Percentiles rank a stretch among this genome's conserved stretches.
These are phyloP conservation scores for Hypoxylon sp. DNA, from an alignment of 2,329 filamentous ascomycete genomes.

Conservation along the genomic window DNA sequence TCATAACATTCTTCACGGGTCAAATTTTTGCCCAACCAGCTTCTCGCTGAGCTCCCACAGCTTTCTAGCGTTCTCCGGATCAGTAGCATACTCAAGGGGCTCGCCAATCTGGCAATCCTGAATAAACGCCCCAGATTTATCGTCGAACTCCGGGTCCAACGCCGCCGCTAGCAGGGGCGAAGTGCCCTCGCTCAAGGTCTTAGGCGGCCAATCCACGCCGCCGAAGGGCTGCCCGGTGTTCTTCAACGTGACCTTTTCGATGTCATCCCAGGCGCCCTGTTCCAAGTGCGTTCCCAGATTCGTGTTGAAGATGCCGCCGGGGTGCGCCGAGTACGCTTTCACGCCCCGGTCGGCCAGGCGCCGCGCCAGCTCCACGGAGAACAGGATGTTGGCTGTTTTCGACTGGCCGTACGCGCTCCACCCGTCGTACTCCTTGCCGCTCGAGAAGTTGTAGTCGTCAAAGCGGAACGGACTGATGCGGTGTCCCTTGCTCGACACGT, in stretches of 20 bases:
- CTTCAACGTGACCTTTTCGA: conserved; percentile 3
- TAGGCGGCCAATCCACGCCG: background rate
- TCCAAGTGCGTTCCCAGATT: conserved; percentile 11
- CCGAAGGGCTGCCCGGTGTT: conserved; percentile 25
- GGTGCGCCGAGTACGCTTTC: conserved; percentile 18
- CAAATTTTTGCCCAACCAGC: conserved; percentile 55
- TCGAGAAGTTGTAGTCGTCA: conserved; percentile 62
- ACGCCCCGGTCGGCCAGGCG: conserved; percentile 21
- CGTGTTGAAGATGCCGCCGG: conserved; percentile 19
- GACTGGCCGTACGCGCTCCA: conserved; percentile 58
- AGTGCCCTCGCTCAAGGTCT: conserved; percentile 24
- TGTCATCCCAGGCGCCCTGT: background rate
- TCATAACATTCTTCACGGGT: conserved; percentile 10
- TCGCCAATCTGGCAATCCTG: conserved; percentile 51
- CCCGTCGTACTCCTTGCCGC: conserved; percentile 51
- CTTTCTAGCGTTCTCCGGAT: conserved; percentile 52
- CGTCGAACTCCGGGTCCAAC: conserved; percentile 40
- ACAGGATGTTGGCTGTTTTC: conserved; percentile 58
- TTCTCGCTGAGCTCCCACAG: conserved; percentile 57
- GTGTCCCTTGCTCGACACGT: conserved; percentile 62
- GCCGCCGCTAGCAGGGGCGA: conserved; percentile 33
- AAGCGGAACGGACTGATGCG: conserved; percentile 60
- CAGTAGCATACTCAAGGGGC: conserved; percentile 47
- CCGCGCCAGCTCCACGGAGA: conserved; percentile 28
- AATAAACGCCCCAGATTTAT: conserved; percentile 51